Percentiles rank a stretch among this genome's conserved stretches.
Conservation (phyloP, 768 basidiomycete species). For the Pisolithus orientalis region DNA sequence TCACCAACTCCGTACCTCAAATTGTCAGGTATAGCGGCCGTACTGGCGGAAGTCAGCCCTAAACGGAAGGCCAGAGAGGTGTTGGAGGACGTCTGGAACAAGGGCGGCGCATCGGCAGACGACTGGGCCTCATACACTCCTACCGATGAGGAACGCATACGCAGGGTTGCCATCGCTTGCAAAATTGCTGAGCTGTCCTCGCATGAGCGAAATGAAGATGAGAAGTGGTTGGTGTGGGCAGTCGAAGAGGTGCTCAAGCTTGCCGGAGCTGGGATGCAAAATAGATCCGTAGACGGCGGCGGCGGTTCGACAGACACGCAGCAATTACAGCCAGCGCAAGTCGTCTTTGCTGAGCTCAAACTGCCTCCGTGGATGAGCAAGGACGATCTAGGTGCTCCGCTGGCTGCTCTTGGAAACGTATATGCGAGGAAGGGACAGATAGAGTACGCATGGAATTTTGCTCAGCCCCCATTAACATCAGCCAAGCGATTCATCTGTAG, state of each 20-base stretch:
- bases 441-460: constrained; percentile 24
- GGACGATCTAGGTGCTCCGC: constrained; percentile 58
- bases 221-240: constrained; percentile 37
- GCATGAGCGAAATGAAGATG: constrained; percentile 32
- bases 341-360: constrained; percentile 45
- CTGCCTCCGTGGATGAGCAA: constrained; percentile 56
- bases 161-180: constrained; percentile 38
- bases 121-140: constrained; percentile 23
- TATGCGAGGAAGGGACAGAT: constrained; percentile 50
- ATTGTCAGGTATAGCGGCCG: constrained; percentile 58
- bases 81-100: constrained; percentile 19
- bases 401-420: constrained; percentile 60
- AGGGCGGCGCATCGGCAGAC: background rate
- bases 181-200: constrained; percentile 39
- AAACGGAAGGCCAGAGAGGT: constrained; percentile 20
- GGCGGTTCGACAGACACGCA: background rate
- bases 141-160: constrained; percentile 34
- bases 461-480: background rate
- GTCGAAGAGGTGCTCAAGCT: constrained; percentile 38
- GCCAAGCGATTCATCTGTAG: constrained; percentile 26
- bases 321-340: background rate
- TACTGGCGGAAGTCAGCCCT: constrained; percentile 46
- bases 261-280: constrained; percentile 7
- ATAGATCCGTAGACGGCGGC: background rate
- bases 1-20: constrained; percentile 53